Percentiles rank a stretch among this genome's conserved stretches.
These are phyloP conservation scores for Candida hungchunana DNA, from an alignment of 805 yeast genomes.

Conservation along the genomic window DNA sequence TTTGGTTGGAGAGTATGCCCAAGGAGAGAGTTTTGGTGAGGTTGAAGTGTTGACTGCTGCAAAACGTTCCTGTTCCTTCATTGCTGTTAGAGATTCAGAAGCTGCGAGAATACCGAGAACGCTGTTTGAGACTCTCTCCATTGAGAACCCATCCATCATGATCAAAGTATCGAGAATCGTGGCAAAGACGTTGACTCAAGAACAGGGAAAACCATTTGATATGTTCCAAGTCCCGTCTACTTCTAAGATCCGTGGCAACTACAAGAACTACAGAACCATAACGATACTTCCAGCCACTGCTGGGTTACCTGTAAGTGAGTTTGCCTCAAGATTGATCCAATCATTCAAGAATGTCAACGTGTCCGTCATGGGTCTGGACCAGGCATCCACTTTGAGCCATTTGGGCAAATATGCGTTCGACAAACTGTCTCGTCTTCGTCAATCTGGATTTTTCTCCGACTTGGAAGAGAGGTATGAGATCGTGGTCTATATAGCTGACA, in stretches of 20 bases:
- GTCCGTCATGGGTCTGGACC: slow-evolving; percentile 75
- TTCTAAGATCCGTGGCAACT: slow-evolving; percentile 21
- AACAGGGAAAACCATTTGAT: slow-evolving; percentile 13
- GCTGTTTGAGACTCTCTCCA: slow-evolving; percentile 77
- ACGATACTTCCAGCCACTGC: slow-evolving; percentile 75
- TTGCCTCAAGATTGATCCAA: slow-evolving; percentile 68
- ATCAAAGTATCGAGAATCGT: slow-evolving; percentile 85
- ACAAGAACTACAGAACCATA: slow-evolving; percentile 68
- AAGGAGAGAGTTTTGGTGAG: slow-evolving; percentile 93
- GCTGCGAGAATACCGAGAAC: slow-evolving; percentile 89
- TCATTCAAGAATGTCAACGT: slow-evolving; percentile 72
- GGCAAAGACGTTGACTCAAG: slow-evolving; percentile 47
- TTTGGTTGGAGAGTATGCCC: slow-evolving; percentile 76
- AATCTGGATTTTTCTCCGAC: slow-evolving; percentile 86
- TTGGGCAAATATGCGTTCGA: slow-evolving; percentile 93
- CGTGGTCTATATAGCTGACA: slow-evolving; percentile 86
- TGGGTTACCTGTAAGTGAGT: slow-evolving; percentile 84
- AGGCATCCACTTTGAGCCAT: slow-evolving; percentile 71
- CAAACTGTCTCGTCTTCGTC: slow-evolving; percentile 76
- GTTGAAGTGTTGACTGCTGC: slow-evolving; percentile 87
- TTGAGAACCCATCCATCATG: slow-evolving; percentile 85
- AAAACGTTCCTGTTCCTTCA: slow-evolving; percentile 60
- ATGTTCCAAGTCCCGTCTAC: slow-evolving; percentile 30
- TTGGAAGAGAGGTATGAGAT: slow-evolving; percentile 85
- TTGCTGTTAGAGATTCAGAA: slow-evolving; percentile 92